Percentiles rank a stretch among this genome's conserved stretches.
These are phyloP conservation scores for Parachaetomium inaequale DNA, from an alignment of 495 filamentous ascomycete genomes.

Conservation along the genomic window DNA sequence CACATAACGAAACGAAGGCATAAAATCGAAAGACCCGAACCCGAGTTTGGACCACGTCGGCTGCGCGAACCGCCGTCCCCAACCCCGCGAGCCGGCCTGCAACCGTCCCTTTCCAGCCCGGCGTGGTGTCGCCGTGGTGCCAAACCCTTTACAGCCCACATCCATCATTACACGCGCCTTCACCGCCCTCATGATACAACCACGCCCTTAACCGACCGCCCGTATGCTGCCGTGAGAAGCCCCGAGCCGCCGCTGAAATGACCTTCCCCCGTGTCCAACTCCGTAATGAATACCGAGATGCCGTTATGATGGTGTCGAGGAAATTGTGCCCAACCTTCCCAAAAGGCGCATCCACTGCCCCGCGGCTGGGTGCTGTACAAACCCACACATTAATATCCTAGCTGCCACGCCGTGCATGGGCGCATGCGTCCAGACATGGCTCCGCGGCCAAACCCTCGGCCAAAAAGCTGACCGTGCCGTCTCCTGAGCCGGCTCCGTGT, in stretches of 20 bases:
- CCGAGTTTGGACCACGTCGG: background rate
- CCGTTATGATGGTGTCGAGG: slow-evolving; percentile 27
- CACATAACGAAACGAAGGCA: slow-evolving; percentile 19
- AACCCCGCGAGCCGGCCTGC: slow-evolving; percentile 2
- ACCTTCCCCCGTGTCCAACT: slow-evolving; percentile 30
- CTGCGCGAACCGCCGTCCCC: background rate
- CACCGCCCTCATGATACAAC: slow-evolving; percentile 16
- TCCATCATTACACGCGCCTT: slow-evolving; percentile 19
- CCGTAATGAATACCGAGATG: slow-evolving; percentile 36
- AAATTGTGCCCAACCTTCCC: slow-evolving; percentile 6
- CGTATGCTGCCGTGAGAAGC: slow-evolving; percentile 30
- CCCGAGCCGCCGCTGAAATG: slow-evolving; percentile 24
- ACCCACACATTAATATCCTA: slow-evolving; percentile 9
- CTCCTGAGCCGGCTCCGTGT: no score
- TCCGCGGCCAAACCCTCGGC: no score
- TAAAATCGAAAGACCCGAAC: slow-evolving; percentile 10
- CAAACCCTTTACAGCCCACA: slow-evolving; percentile 7
- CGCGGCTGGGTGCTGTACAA: slow-evolving; percentile 3
- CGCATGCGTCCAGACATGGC: background rate
- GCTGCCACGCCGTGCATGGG: background rate
- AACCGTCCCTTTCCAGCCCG: background rate
- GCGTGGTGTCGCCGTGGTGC: slow-evolving; percentile 14
- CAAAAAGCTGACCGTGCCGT: background rate
- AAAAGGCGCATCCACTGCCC: background rate
- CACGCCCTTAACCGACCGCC: background rate